Conservation (phyloP, 2,329 filamentous ascomycete species). For the Microdochium nivale region DNA sequence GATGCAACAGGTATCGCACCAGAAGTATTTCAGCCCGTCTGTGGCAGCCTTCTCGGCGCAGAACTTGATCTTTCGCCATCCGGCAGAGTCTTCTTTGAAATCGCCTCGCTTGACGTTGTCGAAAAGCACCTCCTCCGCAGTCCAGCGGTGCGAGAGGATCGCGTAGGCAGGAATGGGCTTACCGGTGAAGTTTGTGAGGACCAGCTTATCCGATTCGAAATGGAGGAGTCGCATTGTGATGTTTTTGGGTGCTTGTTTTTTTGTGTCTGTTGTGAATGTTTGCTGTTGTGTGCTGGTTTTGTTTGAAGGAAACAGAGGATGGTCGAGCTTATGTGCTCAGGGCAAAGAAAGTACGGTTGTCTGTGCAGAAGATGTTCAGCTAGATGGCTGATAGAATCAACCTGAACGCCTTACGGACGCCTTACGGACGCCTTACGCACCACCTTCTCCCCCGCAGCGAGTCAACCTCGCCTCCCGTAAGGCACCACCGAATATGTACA, state of each 20-base stretch:
- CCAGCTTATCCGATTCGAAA: not conserved
- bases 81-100: not conserved
- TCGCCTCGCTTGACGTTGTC: not conserved
- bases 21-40: not conserved
- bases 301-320: no score
- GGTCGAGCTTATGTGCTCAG: no score
- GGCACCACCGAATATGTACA: no score
- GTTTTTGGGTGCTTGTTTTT: not conserved
- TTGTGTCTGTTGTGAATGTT: not conserved
- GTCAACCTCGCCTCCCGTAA: no score
- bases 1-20: conserved; percentile 3
- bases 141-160: conserved; percentile 1
- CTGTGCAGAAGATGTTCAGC: no score
- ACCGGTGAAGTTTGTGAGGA: not conserved
- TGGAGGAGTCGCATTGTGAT: not conserved
- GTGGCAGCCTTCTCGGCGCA: not conserved
- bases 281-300: no score
- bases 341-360: no score
- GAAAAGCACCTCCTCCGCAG: not conserved
- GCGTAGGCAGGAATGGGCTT: not conserved
- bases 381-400: no score
- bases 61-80: not conserved
- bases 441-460: no score
- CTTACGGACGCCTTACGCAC: no score
- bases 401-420: no score